Base-by-base conservation (phyloP, 805 yeast species). In the Maudiozyma bulderi region DNA sequence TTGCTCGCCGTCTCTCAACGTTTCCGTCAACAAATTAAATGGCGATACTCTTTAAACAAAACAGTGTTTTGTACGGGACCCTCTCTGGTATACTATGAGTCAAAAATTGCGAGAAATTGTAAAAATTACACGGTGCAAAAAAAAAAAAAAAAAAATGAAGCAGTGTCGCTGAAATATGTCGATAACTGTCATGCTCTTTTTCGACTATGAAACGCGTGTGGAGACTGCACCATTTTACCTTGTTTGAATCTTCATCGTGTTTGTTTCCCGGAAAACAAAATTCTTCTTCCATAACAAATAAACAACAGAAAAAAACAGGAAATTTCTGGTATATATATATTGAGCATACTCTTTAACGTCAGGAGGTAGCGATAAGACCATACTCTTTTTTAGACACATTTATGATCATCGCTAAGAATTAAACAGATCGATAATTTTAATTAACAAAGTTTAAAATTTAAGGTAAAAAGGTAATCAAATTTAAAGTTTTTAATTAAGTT, bases 171-270 rank as follows among this genome's bases (percentile, higher is more conserved):
- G 28, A 14, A 28, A 28, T 39, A 39, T 39, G 30, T 20, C 28
- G 30, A 39, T 84, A 35, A 35, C 38, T 35, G 38, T 35, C 38
- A 20, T 20, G 26, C 26, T 20, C 4, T 20, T 20, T 20, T 20
- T 20, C 26, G 4, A 20, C 26, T 20, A 20, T 20, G 26, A 20
- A 20, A 20, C 26, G 26, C 26, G 26, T 20, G 26, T 4, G 26
- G 4, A 20, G 4, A 20, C 26, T 4, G 26, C 26, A 20, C 26
- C 26, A 20, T 20, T 20, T 20, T 20, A 20, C 26, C 26, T 20
- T 4, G 26, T 20, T 20, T 20, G 26, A 20, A 20, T 4, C 4
- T 20, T 20, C 26, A 20, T 20, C 26, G 26, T 20, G 26, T 4
- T 20, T 20, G 26, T 20, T 20, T 20, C 26, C 26, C 26, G 26